phyloP scores from a whole-genome alignment of 2,329 filamentous ascomycete species.

The Trichoderma sp. region DNA sequence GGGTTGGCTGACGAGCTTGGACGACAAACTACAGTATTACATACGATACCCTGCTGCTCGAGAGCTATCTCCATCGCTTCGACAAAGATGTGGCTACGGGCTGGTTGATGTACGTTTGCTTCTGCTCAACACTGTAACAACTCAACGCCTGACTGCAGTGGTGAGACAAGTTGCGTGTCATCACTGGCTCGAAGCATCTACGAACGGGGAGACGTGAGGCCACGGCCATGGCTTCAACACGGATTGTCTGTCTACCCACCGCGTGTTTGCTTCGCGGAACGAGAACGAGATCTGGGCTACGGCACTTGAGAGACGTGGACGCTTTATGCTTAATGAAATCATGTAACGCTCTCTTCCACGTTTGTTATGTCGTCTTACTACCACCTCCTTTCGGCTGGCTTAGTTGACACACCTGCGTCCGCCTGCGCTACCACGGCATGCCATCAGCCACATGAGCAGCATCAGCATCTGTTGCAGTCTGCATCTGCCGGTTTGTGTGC shows the following conservation, averaged over 20 bases:
- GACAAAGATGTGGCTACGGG: not conserved
- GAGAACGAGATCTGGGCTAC: not conserved
- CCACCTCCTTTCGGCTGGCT: not conserved
- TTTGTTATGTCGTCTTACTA: not conserved
- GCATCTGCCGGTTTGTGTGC: not conserved
- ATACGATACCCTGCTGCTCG: slow-evolving; percentile 5
- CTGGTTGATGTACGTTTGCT: slow-evolving; percentile 1
- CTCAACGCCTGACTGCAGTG: not conserved
- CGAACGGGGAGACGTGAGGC: too few relatives aligned
- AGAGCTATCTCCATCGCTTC: not conserved
- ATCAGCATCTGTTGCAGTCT: not conserved
- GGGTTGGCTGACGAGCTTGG: slow-evolving; percentile 16
- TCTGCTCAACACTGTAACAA: not conserved
- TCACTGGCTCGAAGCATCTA: too few relatives aligned
- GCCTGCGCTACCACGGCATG: not conserved
- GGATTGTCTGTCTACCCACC: too few relatives aligned
- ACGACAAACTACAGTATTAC: slow-evolving; percentile 7
- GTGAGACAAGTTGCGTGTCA: not conserved
- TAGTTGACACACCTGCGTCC: not conserved
- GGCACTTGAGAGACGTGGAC: not conserved
- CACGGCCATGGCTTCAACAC: too few relatives aligned
- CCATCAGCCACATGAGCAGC: not conserved
- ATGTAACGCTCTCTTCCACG: not conserved
- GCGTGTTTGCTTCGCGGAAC: not conserved
- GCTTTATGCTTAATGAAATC: slow-evolving; percentile 12